Evolutionary conservation across 345 rosid species (phyloP).

Genomic region (Trapa bicornis): DNA sequence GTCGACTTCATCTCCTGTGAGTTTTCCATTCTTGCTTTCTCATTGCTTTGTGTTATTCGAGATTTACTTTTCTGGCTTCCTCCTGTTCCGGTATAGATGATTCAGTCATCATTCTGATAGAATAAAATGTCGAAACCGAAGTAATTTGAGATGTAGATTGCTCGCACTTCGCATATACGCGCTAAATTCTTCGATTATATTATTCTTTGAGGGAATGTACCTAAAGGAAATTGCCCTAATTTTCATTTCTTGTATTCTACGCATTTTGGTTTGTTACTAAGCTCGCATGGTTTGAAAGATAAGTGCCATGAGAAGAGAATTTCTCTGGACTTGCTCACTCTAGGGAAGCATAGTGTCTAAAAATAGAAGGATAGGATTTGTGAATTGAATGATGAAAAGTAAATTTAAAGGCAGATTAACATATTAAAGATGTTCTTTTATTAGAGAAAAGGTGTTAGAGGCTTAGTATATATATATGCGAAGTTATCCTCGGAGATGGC

Average conservation of each 20-base stretch:
- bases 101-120: background rate
- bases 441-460: background rate
- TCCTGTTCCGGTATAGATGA: background rate
- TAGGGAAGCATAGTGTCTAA: too few species aligned
- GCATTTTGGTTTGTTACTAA: too few species aligned
- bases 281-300: too few species aligned
- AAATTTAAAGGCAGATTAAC: background rate
- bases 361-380: background rate
- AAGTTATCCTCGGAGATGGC: too few species aligned
- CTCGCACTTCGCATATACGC: background rate
- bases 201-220: background rate
- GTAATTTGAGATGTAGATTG: background rate
- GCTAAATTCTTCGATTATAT: background rate
- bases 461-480: background rate
- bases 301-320: too few species aligned
- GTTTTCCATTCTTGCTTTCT: conserved; percentile 14
- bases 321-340: too few species aligned
- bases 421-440: background rate
- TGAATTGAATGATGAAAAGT: background rate
- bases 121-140: background rate
- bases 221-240: too few species aligned
- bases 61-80: background rate
- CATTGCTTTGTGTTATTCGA: conserved; percentile 6
- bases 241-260: too few species aligned
- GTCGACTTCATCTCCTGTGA: conserved; percentile 85